Evolutionary conservation across 148 eudicot species (phyloP), one percentile per base, ranked within the genome.

Genomic region (Dianthus caryophyllus): DNA sequence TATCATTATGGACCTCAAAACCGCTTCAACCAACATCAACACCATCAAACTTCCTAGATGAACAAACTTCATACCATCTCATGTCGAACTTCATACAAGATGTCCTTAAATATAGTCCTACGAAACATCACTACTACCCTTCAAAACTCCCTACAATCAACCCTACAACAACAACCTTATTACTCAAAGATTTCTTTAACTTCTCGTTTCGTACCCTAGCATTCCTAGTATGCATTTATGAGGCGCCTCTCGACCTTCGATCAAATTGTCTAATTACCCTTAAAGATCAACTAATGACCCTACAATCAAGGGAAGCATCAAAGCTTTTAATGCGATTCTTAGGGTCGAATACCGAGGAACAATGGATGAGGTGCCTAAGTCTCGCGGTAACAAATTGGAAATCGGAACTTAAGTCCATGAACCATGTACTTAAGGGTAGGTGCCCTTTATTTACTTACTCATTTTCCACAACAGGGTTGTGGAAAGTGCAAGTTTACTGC

Each of bases 371-470:
- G 47, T 77, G 89, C 4, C 52, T 92, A 27, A 89, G 86, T 68
- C 89, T 89, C 0, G 98, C 85, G 3, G 76, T 92, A 22, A 85
- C 98, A 14, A 91, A 87, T 67, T 91, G 97, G 97, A 87, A 84
- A 57, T 69, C 51, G 56, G 90, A 87, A 72, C 54, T 78, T 18
- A 74, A 44, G 57, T 76, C 78, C 7, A 51, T 58, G 10, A 75
- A 76, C 50, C 72, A 69, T 24, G 18, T 17, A 25, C 71, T 87
- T 6, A 84, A 74, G 30, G 84, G 84, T 26, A 93, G 87, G 0
- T 89, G 85, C 0, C 85, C 94, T 4, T 56, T 93, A 71, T 93
- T 84, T 72, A 85, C 96, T 2, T 82, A 83, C 67, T 79, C 83
- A 0, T 21, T 79, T 74, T 85, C 96, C 15, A 66, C 80, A 25